Conservation (phyloP, 768 basidiomycete species). For the Inosperma sp. region DNA sequence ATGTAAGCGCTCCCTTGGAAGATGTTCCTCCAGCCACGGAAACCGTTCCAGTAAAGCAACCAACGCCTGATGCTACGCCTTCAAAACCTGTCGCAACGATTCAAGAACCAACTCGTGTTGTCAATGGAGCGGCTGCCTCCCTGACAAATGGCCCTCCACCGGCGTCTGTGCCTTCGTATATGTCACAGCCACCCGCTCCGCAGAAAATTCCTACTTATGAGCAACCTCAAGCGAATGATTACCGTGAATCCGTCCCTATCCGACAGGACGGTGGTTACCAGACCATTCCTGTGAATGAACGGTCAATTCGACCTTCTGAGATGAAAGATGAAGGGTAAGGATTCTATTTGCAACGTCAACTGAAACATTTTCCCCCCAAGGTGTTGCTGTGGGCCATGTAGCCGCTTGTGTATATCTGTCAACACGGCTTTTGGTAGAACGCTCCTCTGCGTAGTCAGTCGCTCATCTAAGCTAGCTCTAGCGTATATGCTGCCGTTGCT, state of each 20-base stretch:
- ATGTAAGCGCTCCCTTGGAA: slow-evolving; percentile 17
- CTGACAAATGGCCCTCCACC: slow-evolving; percentile 12
- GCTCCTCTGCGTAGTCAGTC: slow-evolving; percentile 56
- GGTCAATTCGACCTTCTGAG: slow-evolving; percentile 76
- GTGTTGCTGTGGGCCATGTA: slow-evolving; percentile 27
- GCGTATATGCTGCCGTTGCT: slow-evolving; percentile 58
- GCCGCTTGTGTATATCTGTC: slow-evolving; percentile 24
- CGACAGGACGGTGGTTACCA: slow-evolving; percentile 39
- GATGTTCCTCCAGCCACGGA: slow-evolving; percentile 12
- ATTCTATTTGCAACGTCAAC: slow-evolving; percentile 22
- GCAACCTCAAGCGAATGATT: slow-evolving; percentile 53
- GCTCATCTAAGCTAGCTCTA: slow-evolving; percentile 69
- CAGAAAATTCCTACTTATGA: slow-evolving; percentile 81
- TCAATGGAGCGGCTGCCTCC: slow-evolving; percentile 7
- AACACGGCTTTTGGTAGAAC: slow-evolving; percentile 41
- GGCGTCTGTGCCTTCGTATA: slow-evolving; percentile 32
- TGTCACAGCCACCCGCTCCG: slow-evolving; percentile 37
- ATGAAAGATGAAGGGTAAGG: slow-evolving; percentile 99
- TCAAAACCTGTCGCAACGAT: slow-evolving; percentile 11
- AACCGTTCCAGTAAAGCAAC: slow-evolving; percentile 14
- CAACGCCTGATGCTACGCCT: slow-evolving; percentile 12
- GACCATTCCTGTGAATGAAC: slow-evolving; percentile 46
- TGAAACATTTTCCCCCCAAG: slow-evolving; percentile 20
- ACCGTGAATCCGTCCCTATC: slow-evolving; percentile 34
- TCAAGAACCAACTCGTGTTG: not conserved